These are phyloP conservation scores for Mallotus japonicus DNA, from an alignment of 441 rosid genomes.

Conservation along the genomic window DNA sequence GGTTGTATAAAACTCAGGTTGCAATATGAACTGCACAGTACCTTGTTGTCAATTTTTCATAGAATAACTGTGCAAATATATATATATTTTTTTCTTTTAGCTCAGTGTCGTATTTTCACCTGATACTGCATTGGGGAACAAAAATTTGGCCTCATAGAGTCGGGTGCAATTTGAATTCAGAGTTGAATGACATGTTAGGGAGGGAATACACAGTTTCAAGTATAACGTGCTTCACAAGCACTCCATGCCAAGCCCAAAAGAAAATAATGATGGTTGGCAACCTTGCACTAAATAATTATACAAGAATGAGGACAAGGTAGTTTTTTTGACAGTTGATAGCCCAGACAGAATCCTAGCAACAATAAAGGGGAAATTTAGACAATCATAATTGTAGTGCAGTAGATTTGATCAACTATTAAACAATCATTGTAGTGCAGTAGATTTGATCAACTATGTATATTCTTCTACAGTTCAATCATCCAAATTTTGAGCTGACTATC, in stretches of 20 bases:
- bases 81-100: background rate
- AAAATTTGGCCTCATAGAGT: too few species aligned
- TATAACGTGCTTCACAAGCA: background rate
- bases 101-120: background rate
- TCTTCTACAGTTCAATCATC: background rate
- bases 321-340: background rate
- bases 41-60: background rate
- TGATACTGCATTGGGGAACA: too few species aligned
- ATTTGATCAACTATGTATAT: background rate
- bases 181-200: constrained; percentile 2
- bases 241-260: background rate
- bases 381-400: background rate
- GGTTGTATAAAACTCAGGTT: background rate
- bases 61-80: background rate
- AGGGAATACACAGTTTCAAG: constrained; percentile 9
- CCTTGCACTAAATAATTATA: too few species aligned
- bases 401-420: background rate
- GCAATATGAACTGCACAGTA: background rate
- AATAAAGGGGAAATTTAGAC: background rate
- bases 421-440: background rate
- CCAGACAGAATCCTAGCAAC: background rate
- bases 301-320: background rate
- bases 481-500: constrained; percentile 1
- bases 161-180: background rate
- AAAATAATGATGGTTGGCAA: background rate